A percentile compares a stretch with the other conserved stretches of the same genome.
Evolutionary conservation across 805 yeast genomes (phyloP).

Genomic region (Ogataea trehalophila): DNA sequence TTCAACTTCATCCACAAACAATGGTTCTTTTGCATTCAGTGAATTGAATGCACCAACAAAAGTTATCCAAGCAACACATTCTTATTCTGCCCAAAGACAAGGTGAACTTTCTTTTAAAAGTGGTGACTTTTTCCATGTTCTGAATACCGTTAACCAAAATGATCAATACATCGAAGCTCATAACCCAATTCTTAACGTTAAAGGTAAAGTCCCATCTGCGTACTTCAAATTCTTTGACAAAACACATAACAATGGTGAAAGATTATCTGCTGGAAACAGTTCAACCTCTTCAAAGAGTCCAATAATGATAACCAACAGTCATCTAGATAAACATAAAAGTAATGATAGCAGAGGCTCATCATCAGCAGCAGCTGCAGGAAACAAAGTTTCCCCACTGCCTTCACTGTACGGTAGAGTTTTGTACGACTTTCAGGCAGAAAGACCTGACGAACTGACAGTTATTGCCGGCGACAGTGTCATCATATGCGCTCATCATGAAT

Average conservation of each 20-base stretch:
- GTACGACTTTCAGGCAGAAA: slow-evolving; percentile 81
- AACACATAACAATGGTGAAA: slow-evolving; percentile 38
- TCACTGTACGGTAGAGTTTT: slow-evolving; percentile 75
- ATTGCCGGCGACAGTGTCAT: slow-evolving; percentile 83
- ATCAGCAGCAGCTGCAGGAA: background rate
- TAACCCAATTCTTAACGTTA: slow-evolving; percentile 71
- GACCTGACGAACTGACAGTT: slow-evolving; percentile 80
- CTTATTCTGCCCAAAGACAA: slow-evolving; percentile 72
- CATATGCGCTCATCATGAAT: slow-evolving; percentile 93
- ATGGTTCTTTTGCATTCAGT: slow-evolving; percentile 1
- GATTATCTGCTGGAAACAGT: slow-evolving; percentile 2
- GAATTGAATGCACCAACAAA: slow-evolving; percentile 58
- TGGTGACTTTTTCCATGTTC: slow-evolving; percentile 89
- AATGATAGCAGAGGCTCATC: background rate
- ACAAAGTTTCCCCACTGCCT: slow-evolving; percentile 21
- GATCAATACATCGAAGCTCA: slow-evolving; percentile 78
- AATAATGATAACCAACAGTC: background rate
- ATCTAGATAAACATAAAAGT: slow-evolving; percentile 26
- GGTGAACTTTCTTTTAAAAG: slow-evolving; percentile 73
- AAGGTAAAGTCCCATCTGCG: slow-evolving; percentile 84
- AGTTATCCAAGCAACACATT: slow-evolving; percentile 77
- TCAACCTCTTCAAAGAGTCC: slow-evolving; percentile 17
- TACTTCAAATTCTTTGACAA: slow-evolving; percentile 77
- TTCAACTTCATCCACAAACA: slow-evolving; percentile 15
- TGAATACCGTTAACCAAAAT: slow-evolving; percentile 43